Percentiles rank a stretch among this genome's conserved stretches.
phyloP scores from a whole-genome alignment of 148 eudicot genomes.

The Rhododendron griersonianum region DNA sequence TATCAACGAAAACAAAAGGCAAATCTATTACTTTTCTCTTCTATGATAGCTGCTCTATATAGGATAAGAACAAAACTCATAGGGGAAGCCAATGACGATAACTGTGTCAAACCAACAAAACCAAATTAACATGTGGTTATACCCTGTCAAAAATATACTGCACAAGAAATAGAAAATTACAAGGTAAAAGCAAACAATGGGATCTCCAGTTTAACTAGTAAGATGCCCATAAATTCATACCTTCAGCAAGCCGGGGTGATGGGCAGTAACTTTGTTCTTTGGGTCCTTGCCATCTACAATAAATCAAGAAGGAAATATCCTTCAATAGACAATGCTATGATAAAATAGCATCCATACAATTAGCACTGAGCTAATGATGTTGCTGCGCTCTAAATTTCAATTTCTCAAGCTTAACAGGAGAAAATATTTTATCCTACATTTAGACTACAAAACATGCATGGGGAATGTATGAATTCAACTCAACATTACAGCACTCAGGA shows the following conservation, averaged over 20 bases:
- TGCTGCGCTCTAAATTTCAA: background rate
- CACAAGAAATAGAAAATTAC: background rate
- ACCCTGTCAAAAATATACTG: background rate
- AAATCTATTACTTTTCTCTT: background rate
- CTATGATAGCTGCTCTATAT: background rate
- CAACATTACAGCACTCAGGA: background rate
- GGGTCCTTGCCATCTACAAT: slow-evolving; percentile 89
- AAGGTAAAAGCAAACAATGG: background rate
- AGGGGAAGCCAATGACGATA: background rate
- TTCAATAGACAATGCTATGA: background rate
- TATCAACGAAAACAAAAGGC: too few relatives aligned
- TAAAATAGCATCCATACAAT: background rate
- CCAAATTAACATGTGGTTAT: background rate
- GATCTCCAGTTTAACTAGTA: background rate
- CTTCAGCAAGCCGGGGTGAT: slow-evolving; percentile 91
- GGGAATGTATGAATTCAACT: background rate
- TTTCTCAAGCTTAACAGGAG: background rate
- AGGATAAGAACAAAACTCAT: background rate
- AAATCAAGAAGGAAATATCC: slow-evolving; percentile 8
- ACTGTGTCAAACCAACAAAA: background rate
- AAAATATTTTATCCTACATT: background rate
- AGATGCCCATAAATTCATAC: slow-evolving; percentile 24
- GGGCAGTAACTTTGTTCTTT: slow-evolving; percentile 98
- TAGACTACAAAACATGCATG: background rate
- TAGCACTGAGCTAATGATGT: background rate